Base-by-base conservation (phyloP, 441 rosid genomes). In the Erodium texanum region DNA sequence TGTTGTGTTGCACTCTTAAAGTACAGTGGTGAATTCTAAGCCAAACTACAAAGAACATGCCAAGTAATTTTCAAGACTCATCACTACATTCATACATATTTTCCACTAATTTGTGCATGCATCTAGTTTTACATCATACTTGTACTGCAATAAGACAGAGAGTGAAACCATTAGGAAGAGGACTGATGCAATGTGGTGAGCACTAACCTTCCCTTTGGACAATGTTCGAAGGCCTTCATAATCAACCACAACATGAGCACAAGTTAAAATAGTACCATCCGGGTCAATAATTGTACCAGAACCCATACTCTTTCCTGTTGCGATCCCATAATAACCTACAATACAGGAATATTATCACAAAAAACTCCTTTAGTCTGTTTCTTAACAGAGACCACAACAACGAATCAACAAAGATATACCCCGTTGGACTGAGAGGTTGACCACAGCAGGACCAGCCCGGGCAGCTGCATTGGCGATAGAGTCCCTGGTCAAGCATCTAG, bases 401-500 rank as follows among this genome's bases (percentile, higher is more conserved):
- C 29, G 4, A 4, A 24, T 3, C 59, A 16, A 3, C 7, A 75
- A 68, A 56, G 41, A 66, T 7, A 32, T 79, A 90, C 97, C 89
- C 67, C 69, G 85, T 3, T 90, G 86, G 78, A 83, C 82, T 24
- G 97, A 86, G 7, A 93, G 63, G 79, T 93, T 87, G 54, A 93
- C 97, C 78, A 90, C 97, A 5, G 98, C 97, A 32, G 94, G 91
- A 71, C 86, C 92, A 63, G 86, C 82, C 72, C 71, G 83, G 15
- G 94, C 96, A 69, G 97, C 96, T 0, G 97, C 97, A 79, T 84
- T 89, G 23, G 96, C 96, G 41, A 90, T 79, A 29, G 86, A 75
- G 73, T 89, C 87, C 78, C 93, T 82, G 24, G 94, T 92, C 66
- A 90, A 76, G 79, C 83, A 93, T 41, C 81, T 78, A 54, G 76